A percentile compares a stretch with the other conserved stretches of the same genome.
Conservation (phyloP, 257 asterid genomes). For the Solanum chilense region DNA sequence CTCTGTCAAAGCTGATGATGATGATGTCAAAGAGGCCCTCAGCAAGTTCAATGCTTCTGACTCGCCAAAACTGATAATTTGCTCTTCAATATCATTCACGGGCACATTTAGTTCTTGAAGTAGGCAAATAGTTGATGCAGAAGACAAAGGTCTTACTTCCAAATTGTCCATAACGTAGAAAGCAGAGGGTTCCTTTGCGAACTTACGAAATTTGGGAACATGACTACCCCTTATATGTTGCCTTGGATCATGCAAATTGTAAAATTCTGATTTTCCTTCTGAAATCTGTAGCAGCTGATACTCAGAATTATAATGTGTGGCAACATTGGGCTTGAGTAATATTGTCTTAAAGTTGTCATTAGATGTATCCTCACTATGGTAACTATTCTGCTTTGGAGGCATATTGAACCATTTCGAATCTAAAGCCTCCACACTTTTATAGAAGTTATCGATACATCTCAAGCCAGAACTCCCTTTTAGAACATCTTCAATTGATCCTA, state of each 20-base stretch:
- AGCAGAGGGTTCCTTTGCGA: not conserved
- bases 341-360: not conserved
- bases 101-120: not conserved
- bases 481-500: not conserved
- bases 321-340: not conserved
- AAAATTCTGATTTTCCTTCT: not conserved
- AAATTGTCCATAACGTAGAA: not conserved
- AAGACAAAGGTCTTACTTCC: not conserved
- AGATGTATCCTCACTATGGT: not conserved
- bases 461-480: not conserved
- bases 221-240: not conserved
- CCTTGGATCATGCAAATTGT: not conserved
- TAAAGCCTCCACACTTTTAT: not conserved
- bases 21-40: not conserved
- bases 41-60: not conserved
- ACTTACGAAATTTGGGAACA: not conserved
- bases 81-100: not conserved
- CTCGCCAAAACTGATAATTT: not conserved
- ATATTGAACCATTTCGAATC: not conserved
- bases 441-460: conserved; percentile 1
- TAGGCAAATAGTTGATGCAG: not conserved
- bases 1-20: not conserved
- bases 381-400: not conserved
- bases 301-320: not conserved
- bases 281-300: not conserved